Evolutionary conservation across 768 basidiomycete species (phyloP).

Genomic region (Leucocoprinus leucothites): DNA sequence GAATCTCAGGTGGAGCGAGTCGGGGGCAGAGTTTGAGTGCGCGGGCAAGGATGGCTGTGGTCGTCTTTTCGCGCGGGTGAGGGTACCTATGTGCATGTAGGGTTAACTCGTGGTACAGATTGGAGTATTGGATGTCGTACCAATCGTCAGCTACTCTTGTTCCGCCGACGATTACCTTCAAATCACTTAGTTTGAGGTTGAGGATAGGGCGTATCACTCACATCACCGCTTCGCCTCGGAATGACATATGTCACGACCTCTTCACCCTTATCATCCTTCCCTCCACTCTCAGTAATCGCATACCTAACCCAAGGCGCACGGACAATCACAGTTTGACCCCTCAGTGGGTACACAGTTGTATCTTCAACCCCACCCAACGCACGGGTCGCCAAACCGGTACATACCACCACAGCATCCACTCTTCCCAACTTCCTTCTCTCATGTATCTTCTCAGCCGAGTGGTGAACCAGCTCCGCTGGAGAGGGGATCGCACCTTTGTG

Average conservation of each 20-base stretch:
- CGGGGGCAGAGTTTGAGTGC: constrained; percentile 52
- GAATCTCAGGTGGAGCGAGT: constrained; percentile 52
- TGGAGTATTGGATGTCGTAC: constrained; percentile 24
- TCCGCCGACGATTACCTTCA: constrained; percentile 57
- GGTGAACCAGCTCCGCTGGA: background rate
- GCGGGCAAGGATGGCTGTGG: constrained; percentile 52
- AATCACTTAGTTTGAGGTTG: background rate
- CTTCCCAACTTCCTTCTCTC: constrained; percentile 1
- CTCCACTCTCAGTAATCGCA: constrained; percentile 41
- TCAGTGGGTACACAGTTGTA: constrained; percentile 64
- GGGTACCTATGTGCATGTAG: constrained; percentile 49
- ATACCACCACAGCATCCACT: constrained; percentile 57
- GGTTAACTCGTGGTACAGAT: background rate
- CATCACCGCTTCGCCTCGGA: constrained; percentile 56
- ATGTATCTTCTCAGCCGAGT: constrained; percentile 6
- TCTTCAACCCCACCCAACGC: constrained; percentile 84
- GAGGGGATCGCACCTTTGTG: background rate
- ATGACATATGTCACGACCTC: constrained; percentile 58
- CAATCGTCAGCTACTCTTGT: constrained; percentile 60
- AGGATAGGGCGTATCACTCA: constrained; percentile 17
- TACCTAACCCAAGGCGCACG: constrained; percentile 64
- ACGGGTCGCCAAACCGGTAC: constrained; percentile 70
- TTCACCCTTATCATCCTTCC: constrained; percentile 29
- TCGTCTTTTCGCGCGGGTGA: constrained; percentile 58
- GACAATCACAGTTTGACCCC: constrained; percentile 82